phyloP scores from a whole-genome alignment of 306 rosid genomes.

The Neltuma alba region DNA sequence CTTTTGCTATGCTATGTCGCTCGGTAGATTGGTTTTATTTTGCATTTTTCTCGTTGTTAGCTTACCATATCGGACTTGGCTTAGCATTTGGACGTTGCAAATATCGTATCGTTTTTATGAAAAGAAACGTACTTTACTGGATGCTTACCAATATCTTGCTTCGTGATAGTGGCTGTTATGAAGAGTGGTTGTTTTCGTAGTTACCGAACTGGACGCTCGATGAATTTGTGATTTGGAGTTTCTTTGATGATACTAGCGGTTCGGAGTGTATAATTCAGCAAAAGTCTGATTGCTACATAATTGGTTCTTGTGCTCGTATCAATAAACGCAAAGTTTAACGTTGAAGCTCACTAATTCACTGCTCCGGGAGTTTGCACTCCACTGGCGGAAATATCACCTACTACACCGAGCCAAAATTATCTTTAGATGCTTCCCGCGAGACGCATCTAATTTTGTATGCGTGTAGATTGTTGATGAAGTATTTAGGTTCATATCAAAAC shows the following conservation, averaged over 20 bases:
- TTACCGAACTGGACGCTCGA: not conserved
- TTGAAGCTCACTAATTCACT: not conserved
- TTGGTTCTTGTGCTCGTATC: not conserved
- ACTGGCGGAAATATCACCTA: not conserved
- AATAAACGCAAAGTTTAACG: conserved; percentile 3
- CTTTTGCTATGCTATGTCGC: not conserved
- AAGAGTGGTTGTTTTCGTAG: not conserved
- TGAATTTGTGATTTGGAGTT: conserved; percentile 9
- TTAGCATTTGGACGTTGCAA: not conserved
- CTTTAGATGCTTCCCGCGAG: not conserved
- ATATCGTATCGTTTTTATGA: not conserved
- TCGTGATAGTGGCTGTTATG: not conserved
- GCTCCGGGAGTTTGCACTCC: not conserved
- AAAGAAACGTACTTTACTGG: not conserved
- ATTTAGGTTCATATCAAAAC: conserved; percentile 12
- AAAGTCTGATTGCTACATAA: not conserved
- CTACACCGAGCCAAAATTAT: not conserved
- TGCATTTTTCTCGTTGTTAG: not conserved
- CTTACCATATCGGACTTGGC: not conserved
- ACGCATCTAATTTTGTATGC: conserved; percentile 20
- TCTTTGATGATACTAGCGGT: not conserved
- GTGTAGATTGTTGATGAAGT: not conserved
- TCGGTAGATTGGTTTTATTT: not conserved
- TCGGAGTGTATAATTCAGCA: conserved; percentile 2
- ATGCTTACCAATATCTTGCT: not conserved